Conservation (phyloP, 2,329 filamentous ascomycete genomes). For the Colletotrichum simmondsii region DNA sequence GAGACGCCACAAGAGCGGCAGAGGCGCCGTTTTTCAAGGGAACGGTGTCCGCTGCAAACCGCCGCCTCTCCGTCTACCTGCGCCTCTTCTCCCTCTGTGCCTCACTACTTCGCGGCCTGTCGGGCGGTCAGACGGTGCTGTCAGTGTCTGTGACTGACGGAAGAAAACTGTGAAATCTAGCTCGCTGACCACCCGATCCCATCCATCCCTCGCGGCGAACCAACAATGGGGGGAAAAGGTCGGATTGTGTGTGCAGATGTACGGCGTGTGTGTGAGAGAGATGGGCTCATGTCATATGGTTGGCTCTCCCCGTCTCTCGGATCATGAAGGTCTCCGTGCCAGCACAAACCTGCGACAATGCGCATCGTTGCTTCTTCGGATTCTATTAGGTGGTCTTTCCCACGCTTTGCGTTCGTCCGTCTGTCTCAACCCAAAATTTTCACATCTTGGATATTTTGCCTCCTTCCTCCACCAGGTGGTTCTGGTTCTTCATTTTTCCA, state of each 20-base stretch:
- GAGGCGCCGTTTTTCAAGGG: background rate
- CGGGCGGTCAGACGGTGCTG: background rate
- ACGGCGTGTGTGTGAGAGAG: background rate
- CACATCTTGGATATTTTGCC: background rate
- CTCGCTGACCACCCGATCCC: background rate
- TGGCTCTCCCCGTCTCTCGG: background rate
- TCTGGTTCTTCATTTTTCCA: background rate
- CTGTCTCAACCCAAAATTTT: background rate
- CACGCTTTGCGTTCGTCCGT: background rate
- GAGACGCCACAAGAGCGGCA: background rate
- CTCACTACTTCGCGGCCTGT: too few relatives aligned
- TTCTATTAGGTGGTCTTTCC: background rate
- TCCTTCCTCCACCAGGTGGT: background rate
- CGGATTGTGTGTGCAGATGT: background rate
- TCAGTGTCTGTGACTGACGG: background rate
- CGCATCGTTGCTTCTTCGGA: conserved; percentile 3
- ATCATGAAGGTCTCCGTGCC: background rate
- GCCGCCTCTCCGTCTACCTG: background rate
- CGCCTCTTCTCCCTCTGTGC: background rate
- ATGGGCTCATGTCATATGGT: background rate
- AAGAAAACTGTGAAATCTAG: background rate
- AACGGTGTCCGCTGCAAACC: background rate
- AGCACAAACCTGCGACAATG: conserved; percentile 1
- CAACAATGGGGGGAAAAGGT: background rate
- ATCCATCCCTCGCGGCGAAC: background rate